Evolutionary conservation across 108 stramenopile species (phyloP), one percentile per base, ranked within the genome.

Genomic region (Schizochytrium sp.): DNA sequence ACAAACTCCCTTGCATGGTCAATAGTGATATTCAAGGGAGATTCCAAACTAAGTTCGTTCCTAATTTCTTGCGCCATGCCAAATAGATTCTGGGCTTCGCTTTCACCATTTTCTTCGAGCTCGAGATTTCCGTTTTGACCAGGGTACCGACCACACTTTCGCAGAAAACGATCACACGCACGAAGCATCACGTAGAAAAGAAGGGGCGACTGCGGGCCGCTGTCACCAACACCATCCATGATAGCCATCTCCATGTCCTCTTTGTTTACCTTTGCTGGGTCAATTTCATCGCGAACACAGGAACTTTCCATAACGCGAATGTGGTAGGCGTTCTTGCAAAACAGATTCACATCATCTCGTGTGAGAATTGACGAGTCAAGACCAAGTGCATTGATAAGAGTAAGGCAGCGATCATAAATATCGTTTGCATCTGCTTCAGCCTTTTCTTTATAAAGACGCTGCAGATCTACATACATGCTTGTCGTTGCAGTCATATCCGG

Each of bases 401-500:
- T 17, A 38, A 55, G 76, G 10, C 50, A 49, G 5, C 53, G 10
- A n/a, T 83, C 76, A 40, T 55, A 83, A 5, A 83, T 53, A 19
- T 17, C 53, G 47, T 13, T 12, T 4, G 28, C 55, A 44, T 92
- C 97, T 44, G 56, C 73, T 57, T 95, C 91, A 0, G 96, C 97
- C 88, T 96, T 93, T 13, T 88, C 87, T 45, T 91, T 88, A 92
- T 97, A 99, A 2, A 95, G 87, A 42, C 90, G 89, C 88, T 99
- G 97, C 88, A 99, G 89, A 44, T 92, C 88, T 40, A 98, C 94
- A 93, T 95, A 99, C 46, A 87, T 61, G 10, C 92, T 88, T 17
- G 97, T 97, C 50, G 95, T 94, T 3, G 96, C 94, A 2, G 97
- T 96, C 97, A 97, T 97, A 90, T 99, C 98, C 2, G 98, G 98